phyloP scores from a whole-genome alignment of 1,139 yeast species.

The Taphrina pruni region DNA sequence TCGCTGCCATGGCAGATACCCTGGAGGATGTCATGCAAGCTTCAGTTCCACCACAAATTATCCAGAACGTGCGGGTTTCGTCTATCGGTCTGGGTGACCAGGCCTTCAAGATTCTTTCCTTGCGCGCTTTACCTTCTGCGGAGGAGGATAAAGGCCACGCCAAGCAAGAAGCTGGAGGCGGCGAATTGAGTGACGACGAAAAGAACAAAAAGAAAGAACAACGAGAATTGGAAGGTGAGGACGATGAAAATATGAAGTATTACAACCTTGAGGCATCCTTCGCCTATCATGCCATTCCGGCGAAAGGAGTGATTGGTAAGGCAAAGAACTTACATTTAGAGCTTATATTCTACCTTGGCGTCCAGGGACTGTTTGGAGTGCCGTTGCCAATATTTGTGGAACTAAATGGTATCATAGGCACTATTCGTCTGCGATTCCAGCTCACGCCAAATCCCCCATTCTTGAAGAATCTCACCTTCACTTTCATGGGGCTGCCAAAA shows the following conservation, averaged over 20 bases:
- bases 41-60: conserved; percentile 38
- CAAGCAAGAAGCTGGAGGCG: conserved; percentile 19
- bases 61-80: conserved; percentile 40
- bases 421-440: conserved; percentile 40
- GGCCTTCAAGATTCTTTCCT: conserved; percentile 41
- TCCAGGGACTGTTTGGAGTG: conserved; percentile 39
- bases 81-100: conserved; percentile 40
- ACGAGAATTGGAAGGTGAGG: conserved; percentile 37
- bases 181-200: conserved; percentile 23
- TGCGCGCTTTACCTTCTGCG: conserved; percentile 40
- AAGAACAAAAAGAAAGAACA: conserved; percentile 35
- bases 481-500: conserved; percentile 42
- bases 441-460: conserved; percentile 41
- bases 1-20: conserved; percentile 40
- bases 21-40: conserved; percentile 44
- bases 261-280: conserved; percentile 41
- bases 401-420: conserved; percentile 41
- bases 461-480: conserved; percentile 39
- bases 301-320: conserved; percentile 35
- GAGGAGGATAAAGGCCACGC: conserved; percentile 36
- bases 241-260: conserved; percentile 30
- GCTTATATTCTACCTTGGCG: conserved; percentile 41
- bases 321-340: conserved; percentile 42
- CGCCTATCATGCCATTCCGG: conserved; percentile 41
- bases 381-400: conserved; percentile 42